Percentiles rank a stretch among this genome's conserved stretches.
These are phyloP conservation scores for Saksenaea vasiformis DNA, from an alignment of 371 early-diverging fungal species.

Conservation along the genomic window DNA sequence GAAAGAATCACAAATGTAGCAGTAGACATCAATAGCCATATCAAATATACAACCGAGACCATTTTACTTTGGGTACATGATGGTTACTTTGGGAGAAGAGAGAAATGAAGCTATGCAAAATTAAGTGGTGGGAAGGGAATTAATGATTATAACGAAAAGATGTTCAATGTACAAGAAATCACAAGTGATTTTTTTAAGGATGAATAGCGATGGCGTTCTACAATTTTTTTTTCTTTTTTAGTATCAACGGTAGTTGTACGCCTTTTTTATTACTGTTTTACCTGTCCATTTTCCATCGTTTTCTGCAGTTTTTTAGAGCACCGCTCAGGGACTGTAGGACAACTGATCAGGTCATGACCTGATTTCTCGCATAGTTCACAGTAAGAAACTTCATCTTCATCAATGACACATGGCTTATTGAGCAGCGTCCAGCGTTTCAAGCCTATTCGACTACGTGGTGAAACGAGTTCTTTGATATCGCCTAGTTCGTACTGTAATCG, in stretches of 20 bases:
- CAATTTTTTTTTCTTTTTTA: neutral
- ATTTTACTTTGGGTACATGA: no score
- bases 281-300: neutral
- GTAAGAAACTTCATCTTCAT: slow-evolving; percentile 24
- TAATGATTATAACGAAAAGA: neutral
- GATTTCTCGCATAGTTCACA: slow-evolving; percentile 64
- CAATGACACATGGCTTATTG: neutral
- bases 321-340: neutral
- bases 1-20: neutral
- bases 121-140: neutral
- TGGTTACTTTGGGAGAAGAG: neutral
- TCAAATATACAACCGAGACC: no score
- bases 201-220: neutral
- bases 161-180: neutral
- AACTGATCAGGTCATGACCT: slow-evolving; percentile 56
- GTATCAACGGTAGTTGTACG: neutral
- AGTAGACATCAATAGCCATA: neutral
- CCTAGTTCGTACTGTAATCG: slow-evolving; percentile 47
- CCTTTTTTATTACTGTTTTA: neutral
- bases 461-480: slow-evolving; percentile 22
- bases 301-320: neutral
- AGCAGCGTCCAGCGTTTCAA: neutral
- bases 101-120: neutral
- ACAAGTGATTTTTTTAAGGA: neutral
- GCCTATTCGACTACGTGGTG: neutral